Percentiles rank a stretch among this genome's conserved stretches.
Conservation (phyloP, 2,329 filamentous ascomycete genomes). For the Beauveria varroae region DNA sequence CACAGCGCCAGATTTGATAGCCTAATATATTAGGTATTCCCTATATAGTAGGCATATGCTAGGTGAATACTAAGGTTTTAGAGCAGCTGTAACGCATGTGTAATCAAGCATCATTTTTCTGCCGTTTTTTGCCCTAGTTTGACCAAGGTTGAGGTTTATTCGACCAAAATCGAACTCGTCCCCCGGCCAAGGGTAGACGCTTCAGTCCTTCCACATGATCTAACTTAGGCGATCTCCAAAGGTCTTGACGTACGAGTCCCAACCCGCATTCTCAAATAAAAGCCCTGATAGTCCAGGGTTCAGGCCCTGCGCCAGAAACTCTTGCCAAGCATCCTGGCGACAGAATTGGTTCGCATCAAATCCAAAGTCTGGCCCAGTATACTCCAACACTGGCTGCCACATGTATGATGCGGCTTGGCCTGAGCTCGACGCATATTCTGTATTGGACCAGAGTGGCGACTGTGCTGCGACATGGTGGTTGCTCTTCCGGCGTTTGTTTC, state of each 20-base stretch:
- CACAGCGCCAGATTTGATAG: no score
- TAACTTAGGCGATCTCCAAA: conserved; percentile 2
- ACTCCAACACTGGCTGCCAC: conserved; percentile 9
- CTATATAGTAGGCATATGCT: no score
- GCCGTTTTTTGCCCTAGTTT: no score
- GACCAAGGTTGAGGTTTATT: no score
- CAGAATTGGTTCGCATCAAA: conserved; percentile 4
- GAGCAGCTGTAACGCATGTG: no score
- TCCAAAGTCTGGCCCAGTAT: conserved; percentile 11
- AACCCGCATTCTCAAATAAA: conserved; percentile 1
- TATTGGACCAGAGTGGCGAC: not conserved
- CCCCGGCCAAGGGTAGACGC: no score
- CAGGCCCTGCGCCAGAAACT: not conserved
- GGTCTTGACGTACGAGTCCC: conserved; percentile 10
- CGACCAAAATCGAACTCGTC: no score
- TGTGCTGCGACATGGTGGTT: not conserved
- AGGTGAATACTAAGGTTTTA: no score
- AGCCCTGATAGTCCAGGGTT: not conserved
- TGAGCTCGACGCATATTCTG: not conserved
- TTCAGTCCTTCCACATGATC: no score
- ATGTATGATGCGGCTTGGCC: not conserved
- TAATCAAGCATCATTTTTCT: no score
- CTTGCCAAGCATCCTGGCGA: conserved; percentile 4
- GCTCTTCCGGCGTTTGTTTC: not conserved
- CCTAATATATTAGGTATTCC: no score